Evolutionary conservation across 1,139 yeast genomes (phyloP).

Genomic region (Trichomonascaceae sp.): DNA sequence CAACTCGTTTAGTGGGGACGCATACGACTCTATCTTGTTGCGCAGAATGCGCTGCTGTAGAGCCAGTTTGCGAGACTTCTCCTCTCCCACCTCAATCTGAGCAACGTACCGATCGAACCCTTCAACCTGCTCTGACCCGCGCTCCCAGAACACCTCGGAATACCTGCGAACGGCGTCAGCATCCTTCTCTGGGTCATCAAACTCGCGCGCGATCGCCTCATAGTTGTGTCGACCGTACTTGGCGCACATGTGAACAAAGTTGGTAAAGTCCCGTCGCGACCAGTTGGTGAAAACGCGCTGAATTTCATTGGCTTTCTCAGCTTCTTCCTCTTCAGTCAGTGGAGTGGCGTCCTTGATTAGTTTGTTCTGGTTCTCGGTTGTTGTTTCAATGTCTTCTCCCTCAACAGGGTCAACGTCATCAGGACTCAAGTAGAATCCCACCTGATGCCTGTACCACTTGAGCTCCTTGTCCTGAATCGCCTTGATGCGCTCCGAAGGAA

Average conservation of each 20-base stretch:
- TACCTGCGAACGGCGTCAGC: slow-evolving; percentile 63
- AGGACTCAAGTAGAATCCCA: slow-evolving; percentile 52
- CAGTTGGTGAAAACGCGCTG: slow-evolving; percentile 63
- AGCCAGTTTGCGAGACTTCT: slow-evolving; percentile 50
- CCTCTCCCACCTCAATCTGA: slow-evolving; percentile 82
- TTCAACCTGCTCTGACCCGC: slow-evolving; percentile 58
- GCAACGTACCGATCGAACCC: slow-evolving; percentile 75
- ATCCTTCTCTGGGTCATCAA: slow-evolving; percentile 44
- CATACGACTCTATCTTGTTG: slow-evolving; percentile 47
- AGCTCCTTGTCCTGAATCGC: slow-evolving; percentile 69
- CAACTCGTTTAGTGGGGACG: slow-evolving; percentile 67
- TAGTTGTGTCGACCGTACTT: slow-evolving; percentile 61
- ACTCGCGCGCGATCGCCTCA: slow-evolving; percentile 48
- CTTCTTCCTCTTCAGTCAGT: slow-evolving; percentile 64
- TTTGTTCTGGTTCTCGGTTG: slow-evolving; percentile 52
- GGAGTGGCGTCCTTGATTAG: slow-evolving; percentile 46
- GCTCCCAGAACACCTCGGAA: slow-evolving; percentile 63
- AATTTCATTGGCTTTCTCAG: slow-evolving; percentile 45
- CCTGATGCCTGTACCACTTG: slow-evolving; percentile 54
- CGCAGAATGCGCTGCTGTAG: slow-evolving; percentile 56
- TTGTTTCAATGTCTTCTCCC: slow-evolving; percentile 25
- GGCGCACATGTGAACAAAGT: slow-evolving; percentile 72
- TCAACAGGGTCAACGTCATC: slow-evolving; percentile 27
- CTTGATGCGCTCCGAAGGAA: slow-evolving; percentile 55
- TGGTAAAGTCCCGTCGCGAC: slow-evolving; percentile 85